Conservation (phyloP, 306 rosid genomes). For the Geum urbanum region DNA sequence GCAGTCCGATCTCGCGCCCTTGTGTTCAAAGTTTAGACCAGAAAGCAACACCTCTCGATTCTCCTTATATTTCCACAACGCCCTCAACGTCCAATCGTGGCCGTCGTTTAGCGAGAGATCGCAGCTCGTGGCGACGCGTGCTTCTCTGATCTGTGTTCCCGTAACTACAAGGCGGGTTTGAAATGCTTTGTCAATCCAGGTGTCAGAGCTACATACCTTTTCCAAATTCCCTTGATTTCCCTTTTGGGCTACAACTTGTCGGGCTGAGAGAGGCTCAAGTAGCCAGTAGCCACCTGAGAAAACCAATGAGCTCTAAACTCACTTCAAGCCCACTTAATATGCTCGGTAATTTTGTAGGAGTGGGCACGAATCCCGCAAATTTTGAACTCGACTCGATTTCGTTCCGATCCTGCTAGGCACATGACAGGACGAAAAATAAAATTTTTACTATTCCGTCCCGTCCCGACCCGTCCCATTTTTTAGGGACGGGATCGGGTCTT, state of each 20-base stretch:
- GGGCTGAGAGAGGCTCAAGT: neutral
- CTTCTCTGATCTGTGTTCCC: slow-evolving; percentile 9
- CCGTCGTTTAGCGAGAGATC: slow-evolving; percentile 28
- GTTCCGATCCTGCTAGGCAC: too few species aligned
- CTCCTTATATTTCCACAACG: slow-evolving; percentile 22
- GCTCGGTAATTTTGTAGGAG: too few species aligned
- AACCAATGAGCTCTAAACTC: too few species aligned
- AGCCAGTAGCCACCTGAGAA: too few species aligned
- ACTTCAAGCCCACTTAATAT: too few species aligned
- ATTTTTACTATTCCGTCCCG: too few species aligned
- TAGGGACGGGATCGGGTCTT: too few species aligned
- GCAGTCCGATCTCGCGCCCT: slow-evolving; percentile 37
- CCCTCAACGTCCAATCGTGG: slow-evolving; percentile 8
- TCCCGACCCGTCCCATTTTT: too few species aligned
- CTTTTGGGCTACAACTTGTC: neutral
- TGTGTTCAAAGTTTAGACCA: slow-evolving; percentile 34
- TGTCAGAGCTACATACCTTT: slow-evolving; percentile 5
- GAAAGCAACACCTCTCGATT: slow-evolving; percentile 14
- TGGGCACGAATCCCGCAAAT: too few species aligned
- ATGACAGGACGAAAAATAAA: too few species aligned
- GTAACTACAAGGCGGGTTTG: slow-evolving; percentile 25
- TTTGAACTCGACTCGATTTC: too few species aligned
- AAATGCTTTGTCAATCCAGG: slow-evolving; percentile 18
- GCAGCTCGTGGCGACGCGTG: slow-evolving; percentile 39
- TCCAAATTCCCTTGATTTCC: neutral